Evolutionary conservation across 306 rosid genomes (phyloP), one percentile per base, ranked within the genome.

Genomic region (Fragaria nilgerrensis): DNA sequence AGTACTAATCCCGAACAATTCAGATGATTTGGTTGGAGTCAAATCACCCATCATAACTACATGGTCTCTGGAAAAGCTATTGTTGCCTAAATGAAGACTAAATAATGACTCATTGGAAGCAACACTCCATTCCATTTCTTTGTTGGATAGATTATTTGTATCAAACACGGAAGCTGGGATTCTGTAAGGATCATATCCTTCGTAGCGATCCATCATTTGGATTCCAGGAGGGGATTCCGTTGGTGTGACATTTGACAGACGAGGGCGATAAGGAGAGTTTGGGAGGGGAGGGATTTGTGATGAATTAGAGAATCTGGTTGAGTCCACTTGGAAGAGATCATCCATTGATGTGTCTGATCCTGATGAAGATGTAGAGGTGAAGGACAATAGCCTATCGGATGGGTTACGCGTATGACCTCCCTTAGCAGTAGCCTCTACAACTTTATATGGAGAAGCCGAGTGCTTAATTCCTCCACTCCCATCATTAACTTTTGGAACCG

Each of bases 101-200:
- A 95, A 95, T 63, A 95, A 75, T 23, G 97, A 95, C 0, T 95
- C 98, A 78, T 92, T 89, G 48, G 98, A 95, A 85, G 84, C 87
- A 78, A 69, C 59, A 74, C 97, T 95, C 98, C 98, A 95, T 27
- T 92, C 97, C 86, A 77, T 5, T 10, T 86, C 87, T 68, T 71
- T 79, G 56, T 69, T 17, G 58, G 87, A 75, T 75, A 7, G 2
- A n/a, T 61, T 56, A 68, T 72, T 88, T 70, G 56, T 66, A 65
- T 77, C 84, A 66, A 95, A 95, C 73, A 89, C 83, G 2, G 91
- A 80, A 75, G 92, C 78, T n/a, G 96, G 97, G 71, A 92, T 85
- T 75, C 91, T 85, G 39, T n/a, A 9, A 67, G 91, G 83, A 80
- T 88, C 93, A 77, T 81, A 84, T 50, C 80, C 88, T 74, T 41